Evolutionary conservation across 208 protist genomes (phyloP), one percentile per base, ranked within the genome.

Genomic region (Leptomonas seymouri): DNA sequence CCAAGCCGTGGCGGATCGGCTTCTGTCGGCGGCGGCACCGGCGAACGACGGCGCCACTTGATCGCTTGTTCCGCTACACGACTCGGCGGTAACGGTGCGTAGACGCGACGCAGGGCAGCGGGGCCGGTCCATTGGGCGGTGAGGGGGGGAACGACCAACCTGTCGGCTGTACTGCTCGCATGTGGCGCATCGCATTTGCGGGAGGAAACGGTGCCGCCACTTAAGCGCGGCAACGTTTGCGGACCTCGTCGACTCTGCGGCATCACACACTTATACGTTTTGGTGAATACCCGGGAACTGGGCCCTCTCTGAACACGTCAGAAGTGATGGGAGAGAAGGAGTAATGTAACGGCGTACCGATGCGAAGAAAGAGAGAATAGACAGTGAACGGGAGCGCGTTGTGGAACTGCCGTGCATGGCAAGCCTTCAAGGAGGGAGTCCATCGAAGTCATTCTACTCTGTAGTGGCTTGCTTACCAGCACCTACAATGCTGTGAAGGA

Each of bases 101-200:
- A 65, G 12, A 65, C 31, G 11, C 60, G 60, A n/a, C 60, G 60
- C 46, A 65, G 60, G 3, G 46, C 45, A 44, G 60, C 44, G 20
- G 45, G 1, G 30, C 60, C 45, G 28, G 60, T 65, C 46, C 46
- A 65, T 27, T 41, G 30, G 6, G 0, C n/a, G 4, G 60, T 65
- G 42, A 65, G 20, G n/a, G 23, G 41, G 8, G 45, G 30, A 0
- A 46, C 58, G 25, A 14, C 44, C 1, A 7, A 7, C 27, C 16
- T 21, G 5, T 36, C 31, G 3, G 39, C n/a, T 8, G 44, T 11
- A 20, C 3, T 30, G 60, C 30, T 3, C n/a, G 46, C 23, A 6
- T 20, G 60, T 11, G 45, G 1, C 14, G 60, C 6, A 2, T 23
- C 46, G 31, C 28, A 1, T 9, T 27, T 36, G 16, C 20, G 28